These are phyloP conservation scores for Fusarium devonianum DNA, from an alignment of 2,329 filamentous ascomycete species.

Conservation along the genomic window DNA sequence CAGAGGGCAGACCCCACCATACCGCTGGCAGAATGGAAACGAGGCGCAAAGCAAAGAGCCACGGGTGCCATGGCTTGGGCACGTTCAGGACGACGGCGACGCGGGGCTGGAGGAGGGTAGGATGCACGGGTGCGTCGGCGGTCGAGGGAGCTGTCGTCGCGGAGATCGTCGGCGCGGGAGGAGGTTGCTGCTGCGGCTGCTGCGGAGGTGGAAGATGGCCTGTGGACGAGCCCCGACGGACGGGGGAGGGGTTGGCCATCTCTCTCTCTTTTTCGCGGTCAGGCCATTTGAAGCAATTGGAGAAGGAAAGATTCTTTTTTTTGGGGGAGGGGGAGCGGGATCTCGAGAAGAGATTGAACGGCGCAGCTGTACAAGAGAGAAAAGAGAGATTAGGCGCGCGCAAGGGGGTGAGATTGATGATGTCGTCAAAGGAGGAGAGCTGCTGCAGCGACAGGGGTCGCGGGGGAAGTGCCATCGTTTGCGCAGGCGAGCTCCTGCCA, in stretches of 20 bases:
- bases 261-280: constrained; percentile 33
- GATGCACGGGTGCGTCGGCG: constrained; percentile 34
- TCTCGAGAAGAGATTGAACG: background rate
- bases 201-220: constrained; percentile 37
- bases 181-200: too few species aligned
- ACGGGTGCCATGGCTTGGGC: constrained; percentile 74
- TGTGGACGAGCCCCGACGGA: constrained; percentile 37
- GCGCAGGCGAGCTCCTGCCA: constrained; percentile 10
- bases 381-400: constrained; percentile 1
- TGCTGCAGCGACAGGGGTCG: constrained; percentile 28
- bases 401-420: constrained; percentile 27
- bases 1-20: constrained; percentile 75
- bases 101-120: constrained; percentile 72
- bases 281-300: constrained; percentile 35
- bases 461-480: constrained; percentile 10
- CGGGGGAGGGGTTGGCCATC: constrained; percentile 40
- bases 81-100: constrained; percentile 81
- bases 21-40: constrained; percentile 74
- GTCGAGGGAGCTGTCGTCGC: constrained; percentile 10
- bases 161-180: constrained; percentile 17
- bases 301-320: too few species aligned
- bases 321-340: too few species aligned
- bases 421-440: constrained; percentile 35
- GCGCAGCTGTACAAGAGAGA: background rate
- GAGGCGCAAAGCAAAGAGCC: constrained; percentile 75